Conservation (phyloP, 2,329 filamentous ascomycete species). For the Fonsecaea monophora region DNA sequence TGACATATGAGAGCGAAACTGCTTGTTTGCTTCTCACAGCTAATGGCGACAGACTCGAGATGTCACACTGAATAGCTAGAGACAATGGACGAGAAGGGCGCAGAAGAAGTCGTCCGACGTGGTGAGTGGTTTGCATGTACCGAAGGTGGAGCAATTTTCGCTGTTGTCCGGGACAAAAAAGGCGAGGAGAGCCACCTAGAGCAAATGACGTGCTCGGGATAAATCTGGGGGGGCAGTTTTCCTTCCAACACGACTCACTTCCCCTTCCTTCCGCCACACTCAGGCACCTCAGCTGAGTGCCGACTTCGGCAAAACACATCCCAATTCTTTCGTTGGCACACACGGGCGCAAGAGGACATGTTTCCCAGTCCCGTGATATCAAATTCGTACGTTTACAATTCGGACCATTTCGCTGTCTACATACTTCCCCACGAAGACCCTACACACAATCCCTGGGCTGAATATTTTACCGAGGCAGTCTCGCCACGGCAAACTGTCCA, state of each 20-base stretch:
- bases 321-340: no score
- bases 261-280: neutral
- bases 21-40: neutral
- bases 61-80: slow-evolving; percentile 9
- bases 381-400: neutral
- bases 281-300: neutral
- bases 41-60: neutral
- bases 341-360: neutral
- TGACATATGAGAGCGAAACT: slow-evolving; percentile 37
- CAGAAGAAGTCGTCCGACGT: neutral
- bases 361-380: neutral
- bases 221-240: neutral
- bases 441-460: neutral
- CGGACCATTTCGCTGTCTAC: no score
- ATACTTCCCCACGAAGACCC: neutral
- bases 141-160: slow-evolving; percentile 20
- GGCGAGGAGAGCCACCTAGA: neutral
- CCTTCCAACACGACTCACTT: slow-evolving; percentile 8
- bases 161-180: slow-evolving; percentile 16
- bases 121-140: slow-evolving; percentile 13
- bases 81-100: slow-evolving; percentile 5
- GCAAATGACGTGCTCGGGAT: slow-evolving; percentile 26
- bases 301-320: neutral
- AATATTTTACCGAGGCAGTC: neutral
- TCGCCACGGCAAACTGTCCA: neutral